Conservation (phyloP, 2,329 filamentous ascomycete genomes). For the Botrytis galanthina region DNA sequence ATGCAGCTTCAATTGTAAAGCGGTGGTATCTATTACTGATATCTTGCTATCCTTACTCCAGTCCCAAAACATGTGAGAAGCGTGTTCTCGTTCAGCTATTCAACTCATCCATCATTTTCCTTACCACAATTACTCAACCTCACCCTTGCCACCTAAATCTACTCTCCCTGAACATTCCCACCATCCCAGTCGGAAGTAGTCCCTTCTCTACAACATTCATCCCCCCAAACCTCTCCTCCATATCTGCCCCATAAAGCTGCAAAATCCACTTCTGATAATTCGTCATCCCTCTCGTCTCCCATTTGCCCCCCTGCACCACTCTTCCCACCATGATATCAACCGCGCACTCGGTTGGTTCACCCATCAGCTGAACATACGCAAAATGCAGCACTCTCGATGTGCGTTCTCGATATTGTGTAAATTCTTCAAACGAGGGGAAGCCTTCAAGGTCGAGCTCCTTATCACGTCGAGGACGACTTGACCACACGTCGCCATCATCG, state of each 20-base stretch:
- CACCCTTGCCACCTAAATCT: slow-evolving; percentile 41
- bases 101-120: neutral
- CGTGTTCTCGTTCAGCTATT: neutral
- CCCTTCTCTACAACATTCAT: slow-evolving; percentile 42
- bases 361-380: neutral
- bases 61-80: neutral
- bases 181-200: slow-evolving; percentile 42
- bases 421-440: slow-evolving; percentile 9
- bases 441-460: neutral
- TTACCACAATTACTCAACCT: slow-evolving; percentile 29
- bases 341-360: neutral
- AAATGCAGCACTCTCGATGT: neutral
- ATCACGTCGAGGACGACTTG: neutral
- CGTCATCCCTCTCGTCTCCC: neutral
- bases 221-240: slow-evolving; percentile 42
- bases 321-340: neutral
- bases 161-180: slow-evolving; percentile 41
- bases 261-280: slow-evolving; percentile 42
- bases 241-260: slow-evolving; percentile 41
- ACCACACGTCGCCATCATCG: slow-evolving; percentile 23
- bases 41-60: neutral
- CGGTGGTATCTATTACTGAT: neutral
- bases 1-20: neutral
- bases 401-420: neutral
- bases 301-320: neutral